Conservation (phyloP, 75 land plant species). For the Picea sitchensis region DNA sequence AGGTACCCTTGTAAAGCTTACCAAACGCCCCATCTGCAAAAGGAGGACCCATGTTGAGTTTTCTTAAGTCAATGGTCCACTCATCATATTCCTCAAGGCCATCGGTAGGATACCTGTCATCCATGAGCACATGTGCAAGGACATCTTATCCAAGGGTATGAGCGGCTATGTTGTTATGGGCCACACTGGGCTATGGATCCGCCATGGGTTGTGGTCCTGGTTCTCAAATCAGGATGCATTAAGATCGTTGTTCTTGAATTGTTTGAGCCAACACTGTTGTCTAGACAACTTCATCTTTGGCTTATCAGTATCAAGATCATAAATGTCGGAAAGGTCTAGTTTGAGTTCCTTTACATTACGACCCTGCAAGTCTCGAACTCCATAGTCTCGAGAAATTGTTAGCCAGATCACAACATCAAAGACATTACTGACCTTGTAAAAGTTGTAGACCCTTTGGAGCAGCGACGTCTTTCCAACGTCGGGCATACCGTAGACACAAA, state of each 20-base stretch:
- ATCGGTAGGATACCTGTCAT: conserved; percentile 47
- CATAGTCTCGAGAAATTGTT: no score
- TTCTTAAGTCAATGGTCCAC: conserved; percentile 64
- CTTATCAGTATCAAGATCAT: no score
- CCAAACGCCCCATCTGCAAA: conserved; percentile 70
- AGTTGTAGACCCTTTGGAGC: no score
- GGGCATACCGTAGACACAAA: no score
- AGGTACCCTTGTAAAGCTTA: conserved; percentile 39
- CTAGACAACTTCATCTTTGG: not conserved
- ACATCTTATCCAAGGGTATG: conserved; percentile 54
- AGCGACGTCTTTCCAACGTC: no score
- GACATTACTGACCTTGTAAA: no score
- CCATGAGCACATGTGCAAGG: conserved; percentile 62
- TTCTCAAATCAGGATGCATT: conserved; percentile 43
- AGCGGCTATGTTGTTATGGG: conserved; percentile 27
- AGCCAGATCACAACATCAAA: no score
- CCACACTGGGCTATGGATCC: conserved; percentile 34
- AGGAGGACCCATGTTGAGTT: conserved; percentile 65
- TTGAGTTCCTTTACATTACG: no score
- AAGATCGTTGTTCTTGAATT: conserved; percentile 54
- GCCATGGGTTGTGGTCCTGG: conserved; percentile 15
- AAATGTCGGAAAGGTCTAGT: no score
- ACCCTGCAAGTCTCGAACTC: no score
- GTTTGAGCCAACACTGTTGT: conserved; percentile 64
- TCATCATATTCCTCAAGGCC: conserved; percentile 65